These are phyloP conservation scores for Hylodesmum podocarpum DNA, from an alignment of 306 rosid species.

Conservation along the genomic window DNA sequence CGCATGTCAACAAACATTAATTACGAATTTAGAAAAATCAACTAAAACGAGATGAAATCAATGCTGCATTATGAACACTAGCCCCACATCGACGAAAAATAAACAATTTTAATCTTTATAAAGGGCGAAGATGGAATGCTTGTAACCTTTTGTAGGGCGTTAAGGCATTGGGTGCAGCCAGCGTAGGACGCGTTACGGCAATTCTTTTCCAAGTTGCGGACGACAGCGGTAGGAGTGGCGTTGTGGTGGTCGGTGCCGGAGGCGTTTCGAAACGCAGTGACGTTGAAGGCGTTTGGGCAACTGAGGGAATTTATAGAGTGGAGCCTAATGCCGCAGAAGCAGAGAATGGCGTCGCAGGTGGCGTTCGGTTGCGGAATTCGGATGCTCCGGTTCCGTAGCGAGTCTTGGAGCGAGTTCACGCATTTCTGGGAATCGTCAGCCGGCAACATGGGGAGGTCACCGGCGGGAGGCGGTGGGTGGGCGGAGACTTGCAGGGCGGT, in stretches of 20 bases:
- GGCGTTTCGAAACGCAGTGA: slow-evolving; percentile 44
- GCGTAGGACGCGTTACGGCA: slow-evolving; percentile 71
- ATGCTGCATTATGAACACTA: neutral
- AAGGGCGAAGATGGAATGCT: neutral
- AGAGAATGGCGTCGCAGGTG: slow-evolving; percentile 67
- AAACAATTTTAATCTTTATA: neutral
- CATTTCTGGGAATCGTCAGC: slow-evolving; percentile 85
- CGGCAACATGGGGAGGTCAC: slow-evolving; percentile 73
- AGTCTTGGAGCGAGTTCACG: slow-evolving; percentile 60
- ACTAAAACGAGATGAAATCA: neutral
- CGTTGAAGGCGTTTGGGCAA: slow-evolving; percentile 71
- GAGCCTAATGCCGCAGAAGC: slow-evolving; percentile 78
- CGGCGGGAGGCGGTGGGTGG: slow-evolving; percentile 4
- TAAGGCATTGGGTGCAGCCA: slow-evolving; percentile 73
- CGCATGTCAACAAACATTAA: neutral
- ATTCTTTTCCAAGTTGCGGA: slow-evolving; percentile 59
- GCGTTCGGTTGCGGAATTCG: slow-evolving; percentile 71
- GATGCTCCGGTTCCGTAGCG: slow-evolving; percentile 54
- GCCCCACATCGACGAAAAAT: neutral
- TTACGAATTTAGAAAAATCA: neutral
- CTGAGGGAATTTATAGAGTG: slow-evolving; percentile 65
- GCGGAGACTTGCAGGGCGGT: slow-evolving; percentile 45
- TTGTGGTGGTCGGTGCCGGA: slow-evolving; percentile 55
- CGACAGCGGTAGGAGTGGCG: slow-evolving; percentile 65
- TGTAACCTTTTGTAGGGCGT: slow-evolving; percentile 58